Evolutionary conservation across 129 eudicot species (phyloP).

Genomic region (Kitagawia praeruptora): DNA sequence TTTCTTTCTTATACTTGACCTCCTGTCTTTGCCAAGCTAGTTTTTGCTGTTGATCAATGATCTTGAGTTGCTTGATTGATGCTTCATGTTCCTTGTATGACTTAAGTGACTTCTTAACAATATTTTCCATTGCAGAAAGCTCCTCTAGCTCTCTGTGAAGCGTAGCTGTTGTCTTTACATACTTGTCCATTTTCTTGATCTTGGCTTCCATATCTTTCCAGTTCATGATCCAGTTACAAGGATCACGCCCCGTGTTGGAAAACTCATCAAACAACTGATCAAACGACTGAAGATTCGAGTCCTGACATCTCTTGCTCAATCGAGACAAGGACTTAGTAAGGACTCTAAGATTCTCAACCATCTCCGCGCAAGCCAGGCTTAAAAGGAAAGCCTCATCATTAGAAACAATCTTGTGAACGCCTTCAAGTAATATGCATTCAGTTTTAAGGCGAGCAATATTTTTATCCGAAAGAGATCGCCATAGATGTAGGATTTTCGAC

Average conservation of each 20-base stretch:
- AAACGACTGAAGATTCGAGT: constrained; percentile 34
- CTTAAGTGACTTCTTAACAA: constrained; percentile 31
- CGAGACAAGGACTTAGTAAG: constrained; percentile 47
- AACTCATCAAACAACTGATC: constrained; percentile 41
- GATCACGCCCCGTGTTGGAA: constrained; percentile 60
- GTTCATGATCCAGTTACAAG: constrained; percentile 35
- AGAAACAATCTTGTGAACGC: constrained; percentile 78
- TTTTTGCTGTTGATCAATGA: constrained; percentile 62
- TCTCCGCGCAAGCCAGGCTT: constrained; percentile 74
- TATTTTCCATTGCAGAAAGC: constrained; percentile 37
- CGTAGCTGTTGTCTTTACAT: constrained; percentile 29
- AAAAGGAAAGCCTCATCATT: constrained; percentile 60
- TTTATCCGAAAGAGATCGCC: constrained; percentile 65
- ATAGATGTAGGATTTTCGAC: constrained; percentile 59
- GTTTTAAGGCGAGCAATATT: constrained; percentile 41
- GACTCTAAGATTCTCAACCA: constrained; percentile 44
- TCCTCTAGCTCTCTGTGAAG: constrained; percentile 56
- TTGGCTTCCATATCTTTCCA: constrained; percentile 55
- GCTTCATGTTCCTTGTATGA: constrained; percentile 25
- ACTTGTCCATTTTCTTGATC: constrained; percentile 48
- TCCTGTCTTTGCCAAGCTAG: constrained; percentile 75
- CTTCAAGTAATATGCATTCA: constrained; percentile 56
- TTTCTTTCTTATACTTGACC: constrained; percentile 53
- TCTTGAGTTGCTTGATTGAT: constrained; percentile 37
- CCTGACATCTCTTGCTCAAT: constrained; percentile 48